Base-by-base conservation (phyloP, 1,284 basidiomycete species). In the Puccinia coronata region DNA sequence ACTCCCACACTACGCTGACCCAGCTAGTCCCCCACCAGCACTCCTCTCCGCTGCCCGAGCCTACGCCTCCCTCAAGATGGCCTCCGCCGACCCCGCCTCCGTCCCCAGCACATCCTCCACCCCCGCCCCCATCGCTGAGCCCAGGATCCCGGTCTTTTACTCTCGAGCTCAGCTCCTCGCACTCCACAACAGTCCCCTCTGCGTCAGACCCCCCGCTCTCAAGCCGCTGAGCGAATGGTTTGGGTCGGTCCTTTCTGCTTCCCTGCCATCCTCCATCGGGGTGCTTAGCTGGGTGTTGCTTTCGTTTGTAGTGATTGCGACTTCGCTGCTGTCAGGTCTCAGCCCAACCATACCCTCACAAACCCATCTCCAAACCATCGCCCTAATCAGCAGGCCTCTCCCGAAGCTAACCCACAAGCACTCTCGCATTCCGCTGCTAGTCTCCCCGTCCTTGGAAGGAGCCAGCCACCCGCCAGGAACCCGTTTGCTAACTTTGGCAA, bases 401-500 rank as follows among this genome's bases (percentile, higher is more conserved):
- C 57, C 55, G 57, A 74, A 25, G 23, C n/a, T 18, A 57, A 61
- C 23, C 43, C 53, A 25, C 72, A 74, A 18, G 57, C 67, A 61
- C 63, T 72, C 65, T 47, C 77, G 25, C 76, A 47, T 23, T 80
- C 77, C 31, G 20, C 31, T n/a, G 34, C 72, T 43, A 57, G 49
- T 43, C 43, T 80, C 2, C 77, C 77, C 36, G 43, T 80, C 28
- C 43, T 81, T 5, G 71, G 71, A 59, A 70, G 79, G 41, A 59
- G 70, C 47, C 79, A 81, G 43, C 79, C 79, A 51, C 79, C 79
- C 16, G 79, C 79, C 36, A 61, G 79, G 28, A 81, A 81, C 67
- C 79, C 79, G 14, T 81, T 81, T 43, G 79, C 79, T 28, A 81
- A 81, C 57, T 81, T 81, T 55, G 79, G 79, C 18, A 81, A 81